Conservation (phyloP, 1,139 yeast species). For the Taphrina populina region DNA sequence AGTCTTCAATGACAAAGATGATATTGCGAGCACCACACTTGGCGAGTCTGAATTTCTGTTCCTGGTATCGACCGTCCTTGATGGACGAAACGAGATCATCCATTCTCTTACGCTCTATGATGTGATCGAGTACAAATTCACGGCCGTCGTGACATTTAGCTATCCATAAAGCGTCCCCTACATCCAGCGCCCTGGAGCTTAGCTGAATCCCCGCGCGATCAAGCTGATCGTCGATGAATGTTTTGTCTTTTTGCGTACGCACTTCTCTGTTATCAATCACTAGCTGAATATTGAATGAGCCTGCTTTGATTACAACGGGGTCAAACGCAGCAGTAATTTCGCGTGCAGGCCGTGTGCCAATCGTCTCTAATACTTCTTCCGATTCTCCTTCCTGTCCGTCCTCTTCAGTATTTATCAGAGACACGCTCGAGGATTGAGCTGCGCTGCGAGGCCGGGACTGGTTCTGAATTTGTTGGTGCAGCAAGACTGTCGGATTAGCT, state of each 20-base stretch:
- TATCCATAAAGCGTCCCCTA: slow-evolving; percentile 90
- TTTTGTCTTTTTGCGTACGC: slow-evolving; percentile 58
- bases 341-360: too few species aligned
- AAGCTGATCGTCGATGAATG: slow-evolving; percentile 62
- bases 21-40: slow-evolving; percentile 66
- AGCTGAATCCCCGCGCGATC: slow-evolving; percentile 52
- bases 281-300: slow-evolving; percentile 58
- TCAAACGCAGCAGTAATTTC: slow-evolving; percentile 10
- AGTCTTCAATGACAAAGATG: slow-evolving; percentile 82
- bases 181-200: slow-evolving; percentile 60
- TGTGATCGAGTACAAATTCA: slow-evolving; percentile 71
- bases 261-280: slow-evolving; percentile 82
- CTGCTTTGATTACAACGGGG: slow-evolving; percentile 40
- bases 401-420: too few species aligned
- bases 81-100: slow-evolving; percentile 84
- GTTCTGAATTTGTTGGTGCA: background rate
- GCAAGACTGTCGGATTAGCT: slow-evolving; percentile 19
- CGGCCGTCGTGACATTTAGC: slow-evolving; percentile 64
- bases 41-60: slow-evolving; percentile 75
- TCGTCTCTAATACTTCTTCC: too few species aligned
- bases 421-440: too few species aligned
- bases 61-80: slow-evolving; percentile 76
- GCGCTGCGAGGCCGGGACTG: too few species aligned
- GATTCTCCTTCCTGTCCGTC: too few species aligned
- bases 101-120: slow-evolving; percentile 82